Percentiles rank a stretch among this genome's conserved stretches.
Conservation (phyloP, 2,329 filamentous ascomycete genomes). For the Arthrobotrys megalospora region DNA sequence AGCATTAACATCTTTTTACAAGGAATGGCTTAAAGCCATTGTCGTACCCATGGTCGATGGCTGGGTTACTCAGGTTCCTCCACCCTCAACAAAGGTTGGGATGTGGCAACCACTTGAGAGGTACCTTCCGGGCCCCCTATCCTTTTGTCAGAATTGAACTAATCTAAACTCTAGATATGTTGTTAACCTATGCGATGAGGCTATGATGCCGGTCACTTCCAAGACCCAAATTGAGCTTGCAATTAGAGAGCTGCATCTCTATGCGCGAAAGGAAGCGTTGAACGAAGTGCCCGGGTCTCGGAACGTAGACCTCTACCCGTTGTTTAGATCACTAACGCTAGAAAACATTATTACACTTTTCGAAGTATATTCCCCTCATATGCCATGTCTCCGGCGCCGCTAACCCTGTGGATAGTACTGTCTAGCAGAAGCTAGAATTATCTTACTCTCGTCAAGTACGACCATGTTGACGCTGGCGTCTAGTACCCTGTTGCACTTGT, state of each 20-base stretch:
- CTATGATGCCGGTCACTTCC: constrained; percentile 89
- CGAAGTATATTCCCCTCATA: constrained; percentile 70
- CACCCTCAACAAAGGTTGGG: constrained; percentile 90
- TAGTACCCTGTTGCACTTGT: constrained; percentile 84
- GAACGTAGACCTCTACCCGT: constrained; percentile 90
- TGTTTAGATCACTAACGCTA: constrained; percentile 90
- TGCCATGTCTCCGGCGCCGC: constrained; percentile 1
- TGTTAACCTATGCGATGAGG: constrained; percentile 95
- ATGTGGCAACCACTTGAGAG: constrained; percentile 96
- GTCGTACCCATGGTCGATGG: constrained; percentile 97
- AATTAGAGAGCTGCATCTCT: constrained; percentile 89
- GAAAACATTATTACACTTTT: constrained; percentile 93
- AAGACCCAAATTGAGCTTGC: constrained; percentile 96
- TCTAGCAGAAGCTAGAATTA: constrained; percentile 92
- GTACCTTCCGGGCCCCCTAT: constrained; percentile 48
- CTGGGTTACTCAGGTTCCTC: constrained; percentile 82
- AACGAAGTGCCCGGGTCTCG: constrained; percentile 95
- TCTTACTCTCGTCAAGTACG: constrained; percentile 94
- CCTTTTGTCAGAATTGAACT: constrained; percentile 15
- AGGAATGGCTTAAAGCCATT: constrained; percentile 95
- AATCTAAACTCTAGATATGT: constrained; percentile 74
- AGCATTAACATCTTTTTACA: constrained; percentile 92
- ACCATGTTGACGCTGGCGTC: constrained; percentile 96
- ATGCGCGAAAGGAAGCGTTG: constrained; percentile 89
- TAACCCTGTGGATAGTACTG: constrained; percentile 73